Evolutionary conservation across 139 green algal genomes (phyloP).

Genomic region (Monoraphidium neglectum): DNA sequence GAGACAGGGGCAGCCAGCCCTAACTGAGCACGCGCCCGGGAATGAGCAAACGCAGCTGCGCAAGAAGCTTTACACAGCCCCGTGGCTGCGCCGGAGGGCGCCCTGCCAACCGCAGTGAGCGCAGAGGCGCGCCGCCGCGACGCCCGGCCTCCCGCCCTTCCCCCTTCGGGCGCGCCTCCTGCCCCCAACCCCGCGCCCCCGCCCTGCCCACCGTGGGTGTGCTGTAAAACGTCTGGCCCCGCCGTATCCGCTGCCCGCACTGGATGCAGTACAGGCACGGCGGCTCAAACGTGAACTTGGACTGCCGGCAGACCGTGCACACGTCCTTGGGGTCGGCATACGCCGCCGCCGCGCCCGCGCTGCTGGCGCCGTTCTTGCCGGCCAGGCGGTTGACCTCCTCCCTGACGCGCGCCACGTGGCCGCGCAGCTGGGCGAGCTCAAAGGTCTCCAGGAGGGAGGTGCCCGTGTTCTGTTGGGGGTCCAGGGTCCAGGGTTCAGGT

Average conservation of each 20-base stretch:
- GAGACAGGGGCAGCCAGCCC: no score
- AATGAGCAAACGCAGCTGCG: no score
- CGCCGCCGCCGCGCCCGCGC: constrained; percentile 36
- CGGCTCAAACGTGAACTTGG: constrained; percentile 93
- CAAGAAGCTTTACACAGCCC: no score
- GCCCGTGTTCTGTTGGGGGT: constrained; percentile 57
- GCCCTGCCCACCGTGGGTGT: constrained; percentile 41
- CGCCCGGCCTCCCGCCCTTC: no score
- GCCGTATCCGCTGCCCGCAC: constrained; percentile 93
- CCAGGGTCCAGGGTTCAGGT: no score
- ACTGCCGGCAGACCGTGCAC: constrained; percentile 80
- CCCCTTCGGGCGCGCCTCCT: no score
- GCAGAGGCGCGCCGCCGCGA: no score
- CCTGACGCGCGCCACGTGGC: constrained; percentile 68
- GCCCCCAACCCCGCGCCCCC: no score
- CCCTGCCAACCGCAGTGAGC: no score
- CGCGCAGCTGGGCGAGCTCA: constrained; percentile 70
- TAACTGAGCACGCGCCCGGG: no score
- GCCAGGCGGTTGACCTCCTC: constrained; percentile 34
- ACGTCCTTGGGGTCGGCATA: constrained; percentile 48
- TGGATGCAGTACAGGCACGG: constrained; percentile 90
- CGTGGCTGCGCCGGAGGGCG: no score
- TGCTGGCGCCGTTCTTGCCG: constrained; percentile 23
- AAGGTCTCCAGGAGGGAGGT: constrained; percentile 95
- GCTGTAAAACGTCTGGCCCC: constrained; percentile 78